A percentile compares a stretch with the other conserved stretches of the same genome.
These are phyloP conservation scores for Collybia mongolica DNA, from an alignment of 768 basidiomycete species.

Conservation along the genomic window DNA sequence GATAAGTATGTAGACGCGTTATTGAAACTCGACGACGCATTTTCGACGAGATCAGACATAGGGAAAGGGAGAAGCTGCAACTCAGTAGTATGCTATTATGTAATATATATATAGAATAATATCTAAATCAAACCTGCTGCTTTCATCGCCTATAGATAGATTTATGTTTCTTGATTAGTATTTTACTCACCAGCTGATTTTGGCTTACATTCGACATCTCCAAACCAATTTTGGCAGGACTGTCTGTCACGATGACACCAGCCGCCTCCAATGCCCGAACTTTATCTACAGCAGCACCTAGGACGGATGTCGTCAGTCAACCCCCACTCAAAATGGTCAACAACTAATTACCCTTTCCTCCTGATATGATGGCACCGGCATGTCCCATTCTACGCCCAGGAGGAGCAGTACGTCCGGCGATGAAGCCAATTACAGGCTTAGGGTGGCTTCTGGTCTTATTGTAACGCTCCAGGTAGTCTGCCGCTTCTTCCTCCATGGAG, in stretches of 20 bases:
- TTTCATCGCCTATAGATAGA: constrained; percentile 63
- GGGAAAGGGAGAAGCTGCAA: background rate
- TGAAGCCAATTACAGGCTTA: constrained; percentile 97
- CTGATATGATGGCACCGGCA: constrained; percentile 96
- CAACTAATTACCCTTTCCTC: constrained; percentile 79
- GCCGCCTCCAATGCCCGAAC: constrained; percentile 88
- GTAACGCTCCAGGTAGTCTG: constrained; percentile 90
- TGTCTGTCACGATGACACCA: constrained; percentile 91
- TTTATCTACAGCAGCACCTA: constrained; percentile 91
- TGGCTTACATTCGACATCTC: constrained; percentile 81
- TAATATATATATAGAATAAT: constrained; percentile 1
- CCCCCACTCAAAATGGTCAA: background rate
- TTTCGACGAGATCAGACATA: constrained; percentile 20
- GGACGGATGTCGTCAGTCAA: constrained; percentile 1
- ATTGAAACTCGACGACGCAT: constrained; percentile 41
- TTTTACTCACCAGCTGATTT: background rate
- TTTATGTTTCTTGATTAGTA: constrained; percentile 1
- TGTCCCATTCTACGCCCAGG: constrained; percentile 98
- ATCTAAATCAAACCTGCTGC: constrained; percentile 24
- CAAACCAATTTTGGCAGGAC: constrained; percentile 91
- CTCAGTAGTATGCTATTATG: background rate
- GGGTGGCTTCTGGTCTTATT: constrained; percentile 86
- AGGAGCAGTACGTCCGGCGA: constrained; percentile 96
- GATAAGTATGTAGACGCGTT: constrained; percentile 68
- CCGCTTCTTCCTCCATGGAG: constrained; percentile 99